Percentiles rank a stretch among this genome's conserved stretches.
phyloP scores from a whole-genome alignment of 1,139 yeast species.

The Saccharomyces hybrid region DNA sequence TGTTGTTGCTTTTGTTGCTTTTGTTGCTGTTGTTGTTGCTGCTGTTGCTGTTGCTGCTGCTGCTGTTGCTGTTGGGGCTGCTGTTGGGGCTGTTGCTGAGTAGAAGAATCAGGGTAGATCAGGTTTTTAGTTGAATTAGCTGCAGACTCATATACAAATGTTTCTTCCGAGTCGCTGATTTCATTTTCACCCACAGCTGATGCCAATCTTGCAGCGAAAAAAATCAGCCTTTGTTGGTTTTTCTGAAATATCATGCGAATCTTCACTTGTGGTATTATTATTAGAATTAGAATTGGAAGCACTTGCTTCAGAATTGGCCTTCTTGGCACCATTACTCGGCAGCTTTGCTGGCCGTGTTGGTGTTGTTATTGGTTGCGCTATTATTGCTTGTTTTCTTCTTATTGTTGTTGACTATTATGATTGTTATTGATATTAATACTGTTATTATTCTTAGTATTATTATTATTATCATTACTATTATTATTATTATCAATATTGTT shows the following conservation, averaged over 20 bases:
- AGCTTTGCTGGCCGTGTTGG: slow-evolving; percentile 3
- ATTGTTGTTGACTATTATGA: background rate
- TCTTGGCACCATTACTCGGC: background rate
- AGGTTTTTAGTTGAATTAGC: slow-evolving; percentile 36
- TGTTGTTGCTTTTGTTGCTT: slow-evolving; percentile 1
- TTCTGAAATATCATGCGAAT: slow-evolving; percentile 8
- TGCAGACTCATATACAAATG: slow-evolving; percentile 75
- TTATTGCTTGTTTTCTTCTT: background rate
- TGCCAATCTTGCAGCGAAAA: slow-evolving; percentile 85
- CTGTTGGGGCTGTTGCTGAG: slow-evolving; percentile 6
- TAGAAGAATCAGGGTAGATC: slow-evolving; percentile 21
- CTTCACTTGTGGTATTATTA: slow-evolving; percentile 2
- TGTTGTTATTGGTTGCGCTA: slow-evolving; percentile 2
- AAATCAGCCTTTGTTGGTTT: slow-evolving; percentile 67
- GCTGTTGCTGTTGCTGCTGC: slow-evolving; percentile 9
- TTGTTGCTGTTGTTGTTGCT: slow-evolving; percentile 3
- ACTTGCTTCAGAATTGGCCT: background rate
- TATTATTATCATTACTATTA: slow-evolving; percentile 2
- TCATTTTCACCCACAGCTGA: slow-evolving; percentile 89
- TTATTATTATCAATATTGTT: background rate
- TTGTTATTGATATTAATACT: too few species aligned
- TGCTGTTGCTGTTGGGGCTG: slow-evolving; percentile 7
- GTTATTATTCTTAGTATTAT: background rate
- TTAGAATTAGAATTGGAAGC: background rate
- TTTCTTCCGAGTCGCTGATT: slow-evolving; percentile 82